Evolutionary conservation across 1,284 basidiomycete genomes (phyloP).

Genomic region (Pseudomicrostroma phylloplanum): DNA sequence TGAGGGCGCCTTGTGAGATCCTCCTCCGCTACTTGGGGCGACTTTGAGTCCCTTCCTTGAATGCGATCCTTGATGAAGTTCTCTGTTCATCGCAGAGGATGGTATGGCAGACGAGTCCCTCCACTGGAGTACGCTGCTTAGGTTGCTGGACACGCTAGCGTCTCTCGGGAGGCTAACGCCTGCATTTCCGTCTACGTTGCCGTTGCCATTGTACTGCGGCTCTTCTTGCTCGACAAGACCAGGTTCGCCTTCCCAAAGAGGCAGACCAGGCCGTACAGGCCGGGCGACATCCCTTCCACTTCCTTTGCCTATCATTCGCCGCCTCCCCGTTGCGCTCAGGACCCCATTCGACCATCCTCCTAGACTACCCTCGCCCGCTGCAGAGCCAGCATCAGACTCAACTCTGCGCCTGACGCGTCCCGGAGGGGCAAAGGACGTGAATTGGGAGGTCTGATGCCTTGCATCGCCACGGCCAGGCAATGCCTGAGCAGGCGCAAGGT

Average conservation of each 20-base stretch:
- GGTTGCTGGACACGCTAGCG: neutral
- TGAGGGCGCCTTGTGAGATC: conserved; percentile 8
- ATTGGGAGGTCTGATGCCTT: neutral
- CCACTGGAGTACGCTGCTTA: neutral
- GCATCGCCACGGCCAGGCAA: neutral
- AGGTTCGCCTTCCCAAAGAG: neutral
- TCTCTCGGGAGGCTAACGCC: neutral
- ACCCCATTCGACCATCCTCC: conserved; percentile 12
- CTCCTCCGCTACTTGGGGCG: no score
- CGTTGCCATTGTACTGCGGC: neutral
- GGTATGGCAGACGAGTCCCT: conserved; percentile 1
- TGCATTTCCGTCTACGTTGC: neutral
- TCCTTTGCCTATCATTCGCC: conserved; percentile 7
- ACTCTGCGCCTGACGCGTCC: conserved; percentile 13
- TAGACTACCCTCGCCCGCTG: conserved; percentile 2
- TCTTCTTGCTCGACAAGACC: neutral
- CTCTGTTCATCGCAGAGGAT: neutral
- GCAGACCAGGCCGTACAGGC: neutral
- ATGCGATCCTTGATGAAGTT: neutral
- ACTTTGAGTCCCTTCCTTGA: no score
- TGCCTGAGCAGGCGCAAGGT: conserved; percentile 3
- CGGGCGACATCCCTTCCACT: neutral
- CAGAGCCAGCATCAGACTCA: conserved; percentile 11
- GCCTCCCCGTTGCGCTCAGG: neutral
- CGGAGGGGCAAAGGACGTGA: conserved; percentile 19